Base-by-base conservation (phyloP, 2,329 filamentous ascomycete genomes). In the Pestalotiopsis fici region DNA sequence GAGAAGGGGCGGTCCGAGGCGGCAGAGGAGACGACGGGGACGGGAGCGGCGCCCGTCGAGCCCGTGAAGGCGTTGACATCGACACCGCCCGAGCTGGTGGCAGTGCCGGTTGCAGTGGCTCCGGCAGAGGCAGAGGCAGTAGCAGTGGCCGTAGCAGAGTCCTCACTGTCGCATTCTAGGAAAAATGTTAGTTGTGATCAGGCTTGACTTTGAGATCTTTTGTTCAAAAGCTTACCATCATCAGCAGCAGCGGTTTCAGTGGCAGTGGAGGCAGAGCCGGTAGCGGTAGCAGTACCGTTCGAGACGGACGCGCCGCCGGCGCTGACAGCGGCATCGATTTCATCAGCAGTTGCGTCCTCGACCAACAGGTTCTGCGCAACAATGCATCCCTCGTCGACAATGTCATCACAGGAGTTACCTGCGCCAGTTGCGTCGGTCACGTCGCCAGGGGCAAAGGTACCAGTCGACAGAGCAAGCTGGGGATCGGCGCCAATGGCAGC, bases 361-460 rank as follows among this genome's bases (percentile, higher is more conserved):
- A 88, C 85, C 47, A 88, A 80, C 27, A 88, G 83, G 68, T 84
- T 83, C 74, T 83, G 77, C 27, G 82, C 82, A 76, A 87, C 85
- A 74, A 89, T 89, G 78, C 87, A 90, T 56, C 87, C 87, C 2
- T 81, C 71, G 70, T 89, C 87, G 59, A 82, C 73, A 3, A 71
- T 76, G 23, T 80, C 82, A 71, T 89, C 80, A 72, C 87, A 89
- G 55, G 85, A 85, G 76, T 88, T 87, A 23, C 87, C 87, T 2
- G 74, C 74, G 28, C 72, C 80, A 23, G 81, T 84, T 4, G 73
- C 66, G 71, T 84, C 82, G 73, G 83, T 79, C 73, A 88, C 80
- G 70, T 85, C 71, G 64, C 90, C 90, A 18, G 90, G 87, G 4
- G 83, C 84, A 74, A 92, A 92, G 4, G 90, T 92, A 65, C 87